Base-by-base conservation (phyloP, 768 basidiomycete species). In the Lentinula lateritia region DNA sequence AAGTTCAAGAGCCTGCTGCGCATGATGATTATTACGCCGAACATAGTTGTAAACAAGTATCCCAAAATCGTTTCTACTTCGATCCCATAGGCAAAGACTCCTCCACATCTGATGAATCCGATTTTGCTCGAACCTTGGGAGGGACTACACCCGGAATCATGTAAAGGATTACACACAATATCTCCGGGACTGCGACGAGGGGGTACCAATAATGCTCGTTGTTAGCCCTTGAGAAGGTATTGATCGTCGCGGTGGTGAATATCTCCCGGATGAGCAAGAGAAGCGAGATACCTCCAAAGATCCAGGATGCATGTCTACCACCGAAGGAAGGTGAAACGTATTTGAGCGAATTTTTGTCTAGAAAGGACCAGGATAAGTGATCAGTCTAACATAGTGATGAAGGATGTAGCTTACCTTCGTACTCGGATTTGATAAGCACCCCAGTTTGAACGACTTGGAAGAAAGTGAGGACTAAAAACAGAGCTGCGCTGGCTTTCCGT, bases 171-270 rank as follows among this genome's bases (percentile, higher is more conserved):
- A 79, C 75, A 0, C 74, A 74, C 12, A 80, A 61, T n/a, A 78
- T 53, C 63, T 80, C 80, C 0, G 78, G 73, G 4, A 76, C 52
- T 1, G 75, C 76, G 4, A 74, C 64, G 5, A 81, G 64, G 0
- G 79, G 77, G 59, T 80, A 81, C 78, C 78, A 80, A 9, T 72
- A 64, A 28, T 65, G 68, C 58, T 81, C 80, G 28, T 74, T 66
- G 18, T 69, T 66, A 52, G 71, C 66, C 50, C 66, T 71, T 0
- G 50, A 16, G 6, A 63, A 34, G 32, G 74, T 61, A 28, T 58
- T 64, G 2, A 77, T 52, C 0, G 77, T 78, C 8, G 69, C 77
- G 0, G 68, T 69, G n/a, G 69, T 55, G 65, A 75, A 81, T 1
- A 63, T 62, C 59, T 80, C 75, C 13, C 78, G 73, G 6, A 78